A percentile compares a stretch with the other conserved stretches of the same genome.
These are phyloP conservation scores for Penicillium sp. DNA, from an alignment of 2,329 filamentous ascomycete species.

Conservation along the genomic window DNA sequence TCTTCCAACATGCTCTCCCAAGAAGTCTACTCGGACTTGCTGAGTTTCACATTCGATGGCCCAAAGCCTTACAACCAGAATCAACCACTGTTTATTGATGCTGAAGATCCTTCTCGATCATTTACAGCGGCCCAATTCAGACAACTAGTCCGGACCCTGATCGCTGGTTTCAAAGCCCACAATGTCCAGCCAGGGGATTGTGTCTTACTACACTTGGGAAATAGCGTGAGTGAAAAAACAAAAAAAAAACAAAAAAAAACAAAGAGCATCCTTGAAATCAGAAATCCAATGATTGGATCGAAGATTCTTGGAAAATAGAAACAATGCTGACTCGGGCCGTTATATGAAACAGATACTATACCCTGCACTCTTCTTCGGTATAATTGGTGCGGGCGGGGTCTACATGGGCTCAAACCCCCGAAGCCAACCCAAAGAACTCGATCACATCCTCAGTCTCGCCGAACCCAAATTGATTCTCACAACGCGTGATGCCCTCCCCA, in stretches of 20 bases:
- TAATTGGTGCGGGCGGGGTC: conserved; percentile 48
- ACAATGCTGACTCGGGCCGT: conserved; percentile 15
- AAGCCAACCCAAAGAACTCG: conserved; percentile 48
- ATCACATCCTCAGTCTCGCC: conserved; percentile 47
- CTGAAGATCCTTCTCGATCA: conserved; percentile 37
- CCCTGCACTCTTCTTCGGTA: conserved; percentile 38
- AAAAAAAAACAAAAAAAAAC: too few species aligned
- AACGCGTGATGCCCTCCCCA: conserved; percentile 37
- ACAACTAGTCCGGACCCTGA: conserved; percentile 37
- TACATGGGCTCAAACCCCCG: conserved; percentile 54
- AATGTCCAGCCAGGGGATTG: conserved; percentile 43
- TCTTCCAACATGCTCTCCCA: conserved; percentile 9
- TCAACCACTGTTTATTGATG: conserved; percentile 45
- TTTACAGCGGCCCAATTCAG: conserved; percentile 38
- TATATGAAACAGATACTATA: conserved; percentile 35
- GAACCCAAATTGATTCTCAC: conserved; percentile 49
- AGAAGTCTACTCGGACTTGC: conserved; percentile 38
- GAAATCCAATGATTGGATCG: not conserved
- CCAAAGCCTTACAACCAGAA: conserved; percentile 35
- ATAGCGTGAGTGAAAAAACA: conserved; percentile 36
- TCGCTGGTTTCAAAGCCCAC: conserved; percentile 41
- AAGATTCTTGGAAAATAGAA: not conserved
- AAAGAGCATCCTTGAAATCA: too few species aligned
- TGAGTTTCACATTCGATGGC: conserved; percentile 43
- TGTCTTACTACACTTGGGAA: conserved; percentile 44